Conservation (phyloP, 2,329 filamentous ascomycete species). For the Nothophaeocryptopus gaeumannii region DNA sequence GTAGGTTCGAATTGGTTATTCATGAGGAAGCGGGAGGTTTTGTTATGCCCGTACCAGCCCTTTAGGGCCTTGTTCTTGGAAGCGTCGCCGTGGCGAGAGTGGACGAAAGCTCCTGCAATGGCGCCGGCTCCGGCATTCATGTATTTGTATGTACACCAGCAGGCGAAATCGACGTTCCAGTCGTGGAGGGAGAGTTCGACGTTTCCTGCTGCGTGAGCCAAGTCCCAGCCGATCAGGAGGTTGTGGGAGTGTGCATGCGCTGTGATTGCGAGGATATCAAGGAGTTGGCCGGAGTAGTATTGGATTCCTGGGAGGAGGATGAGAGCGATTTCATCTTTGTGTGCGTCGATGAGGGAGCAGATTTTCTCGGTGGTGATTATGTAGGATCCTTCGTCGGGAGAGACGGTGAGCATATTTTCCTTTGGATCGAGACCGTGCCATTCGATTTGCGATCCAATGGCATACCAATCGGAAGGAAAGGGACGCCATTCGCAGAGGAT, state of each 20-base stretch:
- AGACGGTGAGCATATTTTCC: constrained; percentile 70
- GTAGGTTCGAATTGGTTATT: constrained; percentile 75
- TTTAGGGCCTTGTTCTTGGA: constrained; percentile 46
- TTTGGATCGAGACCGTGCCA: constrained; percentile 67
- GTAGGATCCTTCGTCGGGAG: constrained; percentile 54
- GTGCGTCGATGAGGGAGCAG: constrained; percentile 67
- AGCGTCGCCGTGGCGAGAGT: constrained; percentile 67
- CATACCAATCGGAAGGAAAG: constrained; percentile 87
- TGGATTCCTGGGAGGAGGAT: constrained; percentile 82
- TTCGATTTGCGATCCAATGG: constrained; percentile 74
- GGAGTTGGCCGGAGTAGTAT: constrained; percentile 85
- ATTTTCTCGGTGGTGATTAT: constrained; percentile 70
- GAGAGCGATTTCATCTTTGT: constrained; percentile 70
- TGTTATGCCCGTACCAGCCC: constrained; percentile 86
- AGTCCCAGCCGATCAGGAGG: constrained; percentile 79
- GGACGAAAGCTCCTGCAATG: constrained; percentile 78
- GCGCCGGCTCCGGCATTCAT: constrained; percentile 82
- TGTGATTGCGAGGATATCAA: constrained; percentile 80
- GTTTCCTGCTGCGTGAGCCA: constrained; percentile 83
- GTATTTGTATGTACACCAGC: constrained; percentile 95
- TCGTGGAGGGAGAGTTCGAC: constrained; percentile 76
- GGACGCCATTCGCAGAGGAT: constrained; percentile 84
- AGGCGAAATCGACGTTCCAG: constrained; percentile 88
- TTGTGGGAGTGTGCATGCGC: constrained; percentile 67
- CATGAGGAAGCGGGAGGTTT: constrained; percentile 75